Evolutionary conservation across 768 basidiomycete species (phyloP), one percentile per base, ranked within the genome.

Genomic region (Galerina sulciceps): DNA sequence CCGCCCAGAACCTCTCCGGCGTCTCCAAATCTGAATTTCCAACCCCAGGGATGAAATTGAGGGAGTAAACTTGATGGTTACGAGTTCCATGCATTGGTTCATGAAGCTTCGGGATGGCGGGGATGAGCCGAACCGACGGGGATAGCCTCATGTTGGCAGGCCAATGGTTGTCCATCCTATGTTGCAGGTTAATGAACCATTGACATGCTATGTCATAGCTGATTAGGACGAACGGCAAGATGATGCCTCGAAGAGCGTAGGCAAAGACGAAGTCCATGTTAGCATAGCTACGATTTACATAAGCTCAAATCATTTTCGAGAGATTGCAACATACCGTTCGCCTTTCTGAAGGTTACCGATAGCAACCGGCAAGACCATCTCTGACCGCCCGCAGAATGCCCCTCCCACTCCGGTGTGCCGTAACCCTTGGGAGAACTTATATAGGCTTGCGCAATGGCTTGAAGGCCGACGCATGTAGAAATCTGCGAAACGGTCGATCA

Each of bases 321-420:
- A n/a, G n/a, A n/a, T n/a, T n/a, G n/a, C n/a, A 4, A 38, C 41
- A 15, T 18, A 73, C 74, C 65, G 45, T 61, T 75, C 74, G 0
- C 74, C 74, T 51, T 66, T 66, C 41, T 72, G 73, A 4, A 75
- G 56, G 55, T 76, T 73, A 1, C 67, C 73, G 5, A 70, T 57
- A 4, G 69, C 70, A 9, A 61, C 60, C 15, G 62, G 55, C 34
- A 59, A 53, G 18, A 70, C 55, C 47, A 71, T 60, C 54, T 69
- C 67, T 20, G 69, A 65, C 6, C 67, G 51, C 10, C 66, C 62
- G 59, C 71, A 71, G 8, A 45, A 59, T 1, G 64, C 65, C 4
- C 53, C 59, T 10, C 53, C 67, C 4, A 74, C 60, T 1, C 74
- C 73, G 0, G 67, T 69, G 15, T 63, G 59, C 5, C 61, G 23